These are phyloP conservation scores for Phoma sp. DNA, from an alignment of 2,329 filamentous ascomycete species.

Conservation along the genomic window DNA sequence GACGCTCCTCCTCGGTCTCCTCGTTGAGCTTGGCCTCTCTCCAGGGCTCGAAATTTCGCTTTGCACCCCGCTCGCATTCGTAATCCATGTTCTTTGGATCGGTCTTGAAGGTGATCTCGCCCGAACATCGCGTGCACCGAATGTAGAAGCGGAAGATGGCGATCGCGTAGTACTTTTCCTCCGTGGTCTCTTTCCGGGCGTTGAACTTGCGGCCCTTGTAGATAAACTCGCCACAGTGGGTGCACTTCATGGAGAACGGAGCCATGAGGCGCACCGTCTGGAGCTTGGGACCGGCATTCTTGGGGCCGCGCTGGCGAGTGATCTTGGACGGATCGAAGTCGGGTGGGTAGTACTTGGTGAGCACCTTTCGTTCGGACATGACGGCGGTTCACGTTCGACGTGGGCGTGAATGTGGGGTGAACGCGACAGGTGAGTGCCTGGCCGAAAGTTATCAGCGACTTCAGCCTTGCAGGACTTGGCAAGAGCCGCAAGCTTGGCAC, in stretches of 20 bases:
- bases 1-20: slow-evolving; percentile 85
- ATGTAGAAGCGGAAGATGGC: slow-evolving; percentile 89
- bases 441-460: too few relatives aligned
- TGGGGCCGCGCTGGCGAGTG: slow-evolving; percentile 71
- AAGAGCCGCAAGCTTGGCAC: too few relatives aligned
- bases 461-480: too few relatives aligned
- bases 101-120: slow-evolving; percentile 91
- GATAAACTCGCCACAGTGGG: slow-evolving; percentile 77
- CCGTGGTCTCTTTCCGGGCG: slow-evolving; percentile 88
- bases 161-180: slow-evolving; percentile 88
- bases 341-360: slow-evolving; percentile 70
- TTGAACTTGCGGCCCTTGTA: slow-evolving; percentile 97
- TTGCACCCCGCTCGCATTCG: slow-evolving; percentile 78
- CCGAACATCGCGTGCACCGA: slow-evolving; percentile 83
- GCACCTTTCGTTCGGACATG: slow-evolving; percentile 89
- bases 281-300: slow-evolving; percentile 77
- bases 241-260: slow-evolving; percentile 82
- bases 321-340: slow-evolving; percentile 91
- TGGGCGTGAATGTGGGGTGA: background rate
- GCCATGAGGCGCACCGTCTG: slow-evolving; percentile 92
- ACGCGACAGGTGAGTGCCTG: background rate
- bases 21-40: slow-evolving; percentile 69
- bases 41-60: slow-evolving; percentile 95
- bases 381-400: slow-evolving; percentile 33
- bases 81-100: slow-evolving; percentile 97